Conservation (phyloP, 164 flowering plant genomes). For the Vitis rupestris region DNA sequence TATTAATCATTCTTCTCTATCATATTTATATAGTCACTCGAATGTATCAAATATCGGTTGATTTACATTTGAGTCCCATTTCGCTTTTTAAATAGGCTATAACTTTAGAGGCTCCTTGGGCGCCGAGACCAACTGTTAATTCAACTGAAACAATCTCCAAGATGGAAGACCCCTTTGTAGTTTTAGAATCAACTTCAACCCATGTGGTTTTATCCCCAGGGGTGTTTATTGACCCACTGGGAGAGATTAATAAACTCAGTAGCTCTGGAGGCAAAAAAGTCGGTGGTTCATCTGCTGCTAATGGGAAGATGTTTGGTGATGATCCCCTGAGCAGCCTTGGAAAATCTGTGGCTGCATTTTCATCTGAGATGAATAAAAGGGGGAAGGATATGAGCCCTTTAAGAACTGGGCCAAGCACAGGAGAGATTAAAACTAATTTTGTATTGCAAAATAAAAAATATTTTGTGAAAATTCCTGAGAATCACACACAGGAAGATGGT, state of each 20-base stretch:
- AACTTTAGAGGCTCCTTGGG: slow-evolving; percentile 31
- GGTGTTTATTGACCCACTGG: slow-evolving; percentile 50
- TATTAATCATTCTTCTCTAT: too few relatives aligned
- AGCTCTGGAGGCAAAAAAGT: slow-evolving; percentile 33
- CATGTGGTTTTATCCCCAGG: slow-evolving; percentile 38
- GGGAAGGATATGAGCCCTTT: slow-evolving; percentile 41
- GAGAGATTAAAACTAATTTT: slow-evolving; percentile 20
- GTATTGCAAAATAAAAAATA: slow-evolving; percentile 37
- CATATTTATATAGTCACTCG: too few relatives aligned
- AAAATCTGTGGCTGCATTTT: slow-evolving; percentile 44
- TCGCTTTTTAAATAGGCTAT: slow-evolving; percentile 34
- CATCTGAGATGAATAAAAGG: slow-evolving; percentile 33
- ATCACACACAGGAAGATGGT: slow-evolving; percentile 28
- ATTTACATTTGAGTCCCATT: too few relatives aligned
- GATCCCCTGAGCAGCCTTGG: slow-evolving; percentile 55
- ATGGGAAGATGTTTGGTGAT: slow-evolving; percentile 51
- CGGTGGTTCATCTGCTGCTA: slow-evolving; percentile 36
- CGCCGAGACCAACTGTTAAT: slow-evolving; percentile 28
- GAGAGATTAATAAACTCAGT: slow-evolving; percentile 39
- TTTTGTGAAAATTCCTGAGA: slow-evolving; percentile 35
- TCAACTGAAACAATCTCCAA: slow-evolving; percentile 36
- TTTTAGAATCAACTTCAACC: slow-evolving; percentile 45
- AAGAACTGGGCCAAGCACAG: slow-evolving; percentile 27
- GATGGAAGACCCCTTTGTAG: slow-evolving; percentile 70
- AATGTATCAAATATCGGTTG: too few relatives aligned